A percentile compares a stretch with the other conserved stretches of the same genome.
Conservation (phyloP, 2,329 filamentous ascomycete species). For the Colletotrichum echinochloae region DNA sequence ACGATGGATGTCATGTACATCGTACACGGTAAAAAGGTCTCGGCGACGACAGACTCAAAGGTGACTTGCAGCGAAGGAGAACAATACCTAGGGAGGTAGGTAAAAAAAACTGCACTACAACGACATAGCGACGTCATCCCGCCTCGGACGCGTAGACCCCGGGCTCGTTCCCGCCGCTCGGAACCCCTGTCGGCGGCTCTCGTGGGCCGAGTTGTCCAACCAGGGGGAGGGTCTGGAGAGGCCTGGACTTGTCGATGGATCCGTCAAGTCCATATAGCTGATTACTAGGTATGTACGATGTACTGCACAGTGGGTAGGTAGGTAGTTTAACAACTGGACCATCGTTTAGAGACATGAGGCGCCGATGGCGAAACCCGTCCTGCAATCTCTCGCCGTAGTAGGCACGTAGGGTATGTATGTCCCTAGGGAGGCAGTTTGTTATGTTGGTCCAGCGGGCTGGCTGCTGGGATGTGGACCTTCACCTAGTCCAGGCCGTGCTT, state of each 20-base stretch:
- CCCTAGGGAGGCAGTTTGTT: neutral
- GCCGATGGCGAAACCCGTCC: neutral
- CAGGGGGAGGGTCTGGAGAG: neutral
- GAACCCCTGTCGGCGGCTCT: slow-evolving; percentile 27
- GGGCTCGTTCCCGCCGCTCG: slow-evolving; percentile 23
- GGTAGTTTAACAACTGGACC: neutral
- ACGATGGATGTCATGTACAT: no score
- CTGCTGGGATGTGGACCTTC: neutral
- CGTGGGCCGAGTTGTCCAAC: slow-evolving; percentile 37
- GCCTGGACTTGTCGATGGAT: slow-evolving; percentile 20
- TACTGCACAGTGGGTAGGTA: no score
- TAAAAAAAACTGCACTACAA: no score
- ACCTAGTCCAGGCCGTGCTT: neutral
- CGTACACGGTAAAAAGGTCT: no score
- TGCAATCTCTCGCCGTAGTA: neutral
- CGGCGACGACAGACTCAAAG: no score
- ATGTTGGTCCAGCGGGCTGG: neutral
- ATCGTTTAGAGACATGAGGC: neutral
- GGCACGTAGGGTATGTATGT: no score
- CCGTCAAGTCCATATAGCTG: no score
- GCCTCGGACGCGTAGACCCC: slow-evolving; percentile 31
- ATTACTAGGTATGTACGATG: no score
- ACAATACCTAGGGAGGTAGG: no score
- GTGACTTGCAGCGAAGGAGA: no score
- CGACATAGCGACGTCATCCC: slow-evolving; percentile 33